Conservation (phyloP, 768 basidiomycete species). For the Xerocomus brunneocitrinus region DNA sequence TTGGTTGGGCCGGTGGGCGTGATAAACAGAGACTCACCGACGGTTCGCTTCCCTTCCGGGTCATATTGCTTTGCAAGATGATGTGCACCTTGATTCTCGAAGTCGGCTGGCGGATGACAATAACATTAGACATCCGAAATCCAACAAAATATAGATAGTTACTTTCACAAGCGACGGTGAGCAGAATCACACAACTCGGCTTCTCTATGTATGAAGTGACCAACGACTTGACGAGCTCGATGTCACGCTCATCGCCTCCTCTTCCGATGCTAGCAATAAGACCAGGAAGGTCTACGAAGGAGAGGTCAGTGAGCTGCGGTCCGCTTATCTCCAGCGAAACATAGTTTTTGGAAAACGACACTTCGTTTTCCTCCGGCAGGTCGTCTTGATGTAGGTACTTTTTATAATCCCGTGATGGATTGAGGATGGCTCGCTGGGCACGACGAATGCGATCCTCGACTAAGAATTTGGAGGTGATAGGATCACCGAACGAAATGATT, state of each 20-base stretch:
- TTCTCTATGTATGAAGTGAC: conserved; percentile 58
- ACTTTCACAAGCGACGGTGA: conserved; percentile 52
- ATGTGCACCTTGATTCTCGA: conserved; percentile 75
- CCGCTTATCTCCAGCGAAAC: conserved; percentile 59
- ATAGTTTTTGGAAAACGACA: conserved; percentile 50
- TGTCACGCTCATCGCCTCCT: conserved; percentile 50
- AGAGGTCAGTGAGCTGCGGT: conserved; percentile 55
- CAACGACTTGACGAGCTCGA: conserved; percentile 55
- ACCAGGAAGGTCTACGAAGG: conserved; percentile 62
- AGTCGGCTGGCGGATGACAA: conserved; percentile 55
- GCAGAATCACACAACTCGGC: conserved; percentile 63
- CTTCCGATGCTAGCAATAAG: conserved; percentile 54
- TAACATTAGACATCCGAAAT: conserved; percentile 32
- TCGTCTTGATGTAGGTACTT: conserved; percentile 15
- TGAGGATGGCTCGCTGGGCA: conserved; percentile 63
- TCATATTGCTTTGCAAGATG: conserved; percentile 58
- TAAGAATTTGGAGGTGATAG: conserved; percentile 45
- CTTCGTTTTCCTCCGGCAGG: conserved; percentile 10
- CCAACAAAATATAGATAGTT: not conserved
- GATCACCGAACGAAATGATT: conserved; percentile 41
- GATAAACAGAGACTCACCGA: conserved; percentile 49
- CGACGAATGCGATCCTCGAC: conserved; percentile 66
- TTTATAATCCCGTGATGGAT: conserved; percentile 36
- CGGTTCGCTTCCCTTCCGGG: conserved; percentile 60
- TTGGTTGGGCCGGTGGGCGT: conserved; percentile 40